These are phyloP conservation scores for Termitomyces sp. DNA, from an alignment of 768 basidiomycete genomes.

Conservation along the genomic window DNA sequence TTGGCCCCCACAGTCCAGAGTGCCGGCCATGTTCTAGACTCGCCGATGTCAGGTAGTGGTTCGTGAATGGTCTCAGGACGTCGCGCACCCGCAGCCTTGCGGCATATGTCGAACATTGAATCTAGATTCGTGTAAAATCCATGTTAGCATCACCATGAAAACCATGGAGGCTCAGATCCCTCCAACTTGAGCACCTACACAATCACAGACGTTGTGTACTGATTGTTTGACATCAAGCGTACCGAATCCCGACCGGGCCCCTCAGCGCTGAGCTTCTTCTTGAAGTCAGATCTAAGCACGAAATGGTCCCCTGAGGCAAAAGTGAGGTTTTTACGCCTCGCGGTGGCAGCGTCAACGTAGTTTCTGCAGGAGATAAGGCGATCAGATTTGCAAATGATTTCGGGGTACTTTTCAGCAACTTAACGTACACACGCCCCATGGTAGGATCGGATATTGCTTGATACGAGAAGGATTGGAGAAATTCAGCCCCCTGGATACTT, in stretches of 20 bases:
- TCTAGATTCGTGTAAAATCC: constrained; percentile 17
- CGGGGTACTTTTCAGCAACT: background rate
- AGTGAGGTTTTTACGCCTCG: constrained; percentile 54
- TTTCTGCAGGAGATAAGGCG: constrained; percentile 27
- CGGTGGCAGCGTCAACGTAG: constrained; percentile 48
- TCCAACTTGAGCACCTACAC: constrained; percentile 35
- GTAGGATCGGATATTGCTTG: constrained; percentile 7
- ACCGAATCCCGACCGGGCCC: constrained; percentile 62
- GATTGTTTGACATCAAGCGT: constrained; percentile 51
- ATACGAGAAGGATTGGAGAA: constrained; percentile 1
- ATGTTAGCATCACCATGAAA: background rate
- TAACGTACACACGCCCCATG: constrained; percentile 7
- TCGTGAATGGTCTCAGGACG: background rate
- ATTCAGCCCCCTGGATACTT: background rate
- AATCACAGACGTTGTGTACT: constrained; percentile 51
- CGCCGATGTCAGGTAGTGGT: background rate
- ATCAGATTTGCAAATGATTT: background rate
- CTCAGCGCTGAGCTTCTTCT: constrained; percentile 40
- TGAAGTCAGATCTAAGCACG: constrained; percentile 55
- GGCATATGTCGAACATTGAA: constrained; percentile 61
- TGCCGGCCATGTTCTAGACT: constrained; percentile 48
- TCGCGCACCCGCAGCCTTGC: constrained; percentile 51
- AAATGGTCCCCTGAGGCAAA: constrained; percentile 52
- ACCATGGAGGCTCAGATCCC: background rate
- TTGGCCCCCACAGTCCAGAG: constrained; percentile 52